Conservation (phyloP, 129 eudicot genomes). For the Heracleum sosnowskyi region DNA sequence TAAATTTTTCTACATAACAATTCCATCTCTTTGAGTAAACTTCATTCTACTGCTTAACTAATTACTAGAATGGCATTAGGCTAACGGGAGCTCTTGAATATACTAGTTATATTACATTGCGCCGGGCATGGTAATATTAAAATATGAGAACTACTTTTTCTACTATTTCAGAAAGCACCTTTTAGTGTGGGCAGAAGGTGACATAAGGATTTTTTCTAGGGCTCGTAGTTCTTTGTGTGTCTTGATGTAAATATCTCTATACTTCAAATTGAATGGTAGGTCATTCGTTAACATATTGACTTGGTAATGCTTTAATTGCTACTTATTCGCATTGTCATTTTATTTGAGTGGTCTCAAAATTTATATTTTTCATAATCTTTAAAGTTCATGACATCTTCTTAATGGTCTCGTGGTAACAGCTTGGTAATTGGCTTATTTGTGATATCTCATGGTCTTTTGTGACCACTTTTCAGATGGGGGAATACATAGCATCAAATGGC, state of each 20-base stretch:
- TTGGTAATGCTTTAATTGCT: background rate
- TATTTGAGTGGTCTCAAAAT: constrained; percentile 7
- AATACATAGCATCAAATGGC: constrained; percentile 70
- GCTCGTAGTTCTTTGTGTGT: background rate
- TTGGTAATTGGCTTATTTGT: background rate
- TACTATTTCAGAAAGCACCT: background rate
- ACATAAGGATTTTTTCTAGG: background rate
- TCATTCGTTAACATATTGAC: background rate
- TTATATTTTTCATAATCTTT: background rate
- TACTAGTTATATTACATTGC: background rate
- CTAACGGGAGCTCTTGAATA: background rate
- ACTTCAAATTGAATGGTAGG: background rate
- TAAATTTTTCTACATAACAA: background rate
- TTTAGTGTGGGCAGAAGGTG: background rate
- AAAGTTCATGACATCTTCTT: background rate
- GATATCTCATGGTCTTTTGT: background rate
- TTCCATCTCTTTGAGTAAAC: background rate
- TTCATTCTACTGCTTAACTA: background rate
- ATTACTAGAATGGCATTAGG: background rate
- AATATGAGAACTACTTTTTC: background rate
- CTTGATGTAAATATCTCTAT: background rate
- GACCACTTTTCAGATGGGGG: constrained; percentile 55
- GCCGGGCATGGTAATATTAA: background rate
- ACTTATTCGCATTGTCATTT: background rate
- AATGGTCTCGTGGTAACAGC: background rate